Percentiles rank a stretch among this genome's conserved stretches.
Conservation (phyloP, 2,329 filamentous ascomycete genomes). For the Penicillium crustosum region DNA sequence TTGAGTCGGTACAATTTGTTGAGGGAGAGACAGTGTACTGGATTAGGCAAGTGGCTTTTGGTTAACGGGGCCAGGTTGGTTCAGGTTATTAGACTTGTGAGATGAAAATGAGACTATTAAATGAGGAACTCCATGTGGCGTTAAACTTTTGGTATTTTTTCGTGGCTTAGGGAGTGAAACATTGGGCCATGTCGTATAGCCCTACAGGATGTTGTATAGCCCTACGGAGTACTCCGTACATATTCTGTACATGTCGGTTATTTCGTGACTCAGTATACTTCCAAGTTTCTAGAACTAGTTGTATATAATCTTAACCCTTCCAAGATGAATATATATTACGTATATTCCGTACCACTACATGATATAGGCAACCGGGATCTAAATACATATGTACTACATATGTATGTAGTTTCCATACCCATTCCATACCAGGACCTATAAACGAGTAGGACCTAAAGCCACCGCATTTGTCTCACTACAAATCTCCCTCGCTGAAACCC, state of each 20-base stretch:
- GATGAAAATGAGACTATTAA: not conserved
- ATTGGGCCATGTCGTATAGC: not conserved
- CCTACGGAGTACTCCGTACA: no score
- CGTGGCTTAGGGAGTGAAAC: not conserved
- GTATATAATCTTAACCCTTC: not conserved
- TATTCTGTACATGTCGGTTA: not conserved
- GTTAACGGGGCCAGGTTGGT: not conserved
- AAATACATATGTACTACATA: no score
- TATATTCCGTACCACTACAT: no score
- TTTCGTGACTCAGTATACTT: not conserved
- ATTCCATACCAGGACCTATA: not conserved
- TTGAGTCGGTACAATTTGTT: not conserved
- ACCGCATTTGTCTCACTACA: conserved; percentile 2
- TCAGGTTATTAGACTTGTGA: not conserved
- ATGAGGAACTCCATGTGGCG: not conserved
- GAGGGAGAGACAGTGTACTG: not conserved
- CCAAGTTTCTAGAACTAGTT: not conserved
- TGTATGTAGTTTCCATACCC: not conserved
- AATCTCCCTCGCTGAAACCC: not conserved
- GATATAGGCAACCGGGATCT: not conserved
- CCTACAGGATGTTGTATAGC: not conserved
- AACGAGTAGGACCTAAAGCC: not conserved
- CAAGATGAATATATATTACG: not conserved
- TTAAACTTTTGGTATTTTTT: not conserved
- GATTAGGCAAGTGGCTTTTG: not conserved